Percentiles rank a stretch among this genome's conserved stretches.
Evolutionary conservation across 768 basidiomycete genomes (phyloP).

Genomic region (Dioszegia hungarica): DNA sequence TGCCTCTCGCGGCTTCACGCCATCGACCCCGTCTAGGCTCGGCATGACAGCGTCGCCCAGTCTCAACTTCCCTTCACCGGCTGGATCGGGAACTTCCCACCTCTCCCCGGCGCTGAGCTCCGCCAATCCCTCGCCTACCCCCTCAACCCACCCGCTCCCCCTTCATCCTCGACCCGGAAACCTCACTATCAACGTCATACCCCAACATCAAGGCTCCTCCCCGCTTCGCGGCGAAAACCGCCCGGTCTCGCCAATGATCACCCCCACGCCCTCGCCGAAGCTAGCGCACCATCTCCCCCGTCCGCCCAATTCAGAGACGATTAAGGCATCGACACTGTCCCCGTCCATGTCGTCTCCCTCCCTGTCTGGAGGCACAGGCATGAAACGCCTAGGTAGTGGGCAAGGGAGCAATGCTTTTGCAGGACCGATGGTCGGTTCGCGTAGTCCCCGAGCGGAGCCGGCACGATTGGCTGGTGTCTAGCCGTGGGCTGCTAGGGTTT

Average conservation of each 20-base stretch:
- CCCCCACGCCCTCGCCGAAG: conserved; percentile 6
- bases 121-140: neutral
- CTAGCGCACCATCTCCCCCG: neutral
- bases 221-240: neutral
- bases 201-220: neutral
- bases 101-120: neutral
- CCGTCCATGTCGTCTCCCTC: neutral
- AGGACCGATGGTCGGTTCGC: conserved; percentile 30
- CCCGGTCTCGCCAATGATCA: neutral
- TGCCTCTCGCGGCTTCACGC: conserved; percentile 2
- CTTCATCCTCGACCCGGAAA: neutral
- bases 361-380: neutral
- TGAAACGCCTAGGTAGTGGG: conserved; percentile 10
- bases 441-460: neutral
- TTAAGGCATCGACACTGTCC: conserved; percentile 3
- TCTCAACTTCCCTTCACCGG: neutral
- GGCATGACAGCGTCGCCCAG: neutral
- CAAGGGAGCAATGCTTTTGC: conserved; percentile 23
- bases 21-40: conserved; percentile 14
- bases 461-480: neutral
- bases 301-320: neutral
- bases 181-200: neutral
- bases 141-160: neutral
- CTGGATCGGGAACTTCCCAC: neutral
- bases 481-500: too few relatives aligned